Evolutionary conservation across 2,329 filamentous ascomycete species (phyloP).

Genomic region (Fusarium paranaense): DNA sequence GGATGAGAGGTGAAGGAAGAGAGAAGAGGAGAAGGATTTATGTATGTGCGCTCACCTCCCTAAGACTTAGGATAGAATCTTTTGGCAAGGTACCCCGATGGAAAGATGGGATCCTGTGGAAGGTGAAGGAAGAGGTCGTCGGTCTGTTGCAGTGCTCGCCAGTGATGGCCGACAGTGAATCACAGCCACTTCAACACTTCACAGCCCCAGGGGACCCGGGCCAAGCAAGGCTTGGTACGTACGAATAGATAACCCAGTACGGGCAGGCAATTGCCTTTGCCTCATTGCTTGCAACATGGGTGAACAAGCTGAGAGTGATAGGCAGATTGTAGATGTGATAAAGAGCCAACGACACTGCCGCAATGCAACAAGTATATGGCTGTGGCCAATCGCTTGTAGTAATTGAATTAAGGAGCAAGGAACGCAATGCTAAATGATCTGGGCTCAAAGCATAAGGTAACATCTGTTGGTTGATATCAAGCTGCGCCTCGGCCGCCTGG

Average conservation of each 20-base stretch:
- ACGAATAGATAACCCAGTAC: neutral
- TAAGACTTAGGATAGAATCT: neutral
- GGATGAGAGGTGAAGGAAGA: neutral
- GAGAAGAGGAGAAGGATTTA: neutral
- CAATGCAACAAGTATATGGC: neutral
- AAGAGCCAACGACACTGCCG: neutral
- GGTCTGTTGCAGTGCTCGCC: slow-evolving; percentile 7
- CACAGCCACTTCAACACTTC: neutral
- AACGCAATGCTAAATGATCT: neutral
- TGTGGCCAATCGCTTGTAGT: too few relatives aligned
- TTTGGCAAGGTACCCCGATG: neutral
- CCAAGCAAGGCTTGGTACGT: neutral
- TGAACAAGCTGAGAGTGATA: neutral
- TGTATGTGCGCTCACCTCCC: neutral
- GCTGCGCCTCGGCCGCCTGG: slow-evolving; percentile 8
- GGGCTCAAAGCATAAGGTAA: neutral
- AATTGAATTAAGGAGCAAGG: neutral
- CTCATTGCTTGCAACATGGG: neutral
- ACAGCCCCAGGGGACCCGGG: neutral
- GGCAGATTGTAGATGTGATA: neutral
- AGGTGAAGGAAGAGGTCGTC: neutral
- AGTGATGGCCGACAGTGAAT: neutral
- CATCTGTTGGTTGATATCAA: neutral
- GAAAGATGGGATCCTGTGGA: neutral
- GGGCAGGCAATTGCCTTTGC: neutral